Evolutionary conservation across 108 stramenopile genomes (phyloP), one percentile per base, ranked within the genome.

Genomic region (Skeletonema menzelii): DNA sequence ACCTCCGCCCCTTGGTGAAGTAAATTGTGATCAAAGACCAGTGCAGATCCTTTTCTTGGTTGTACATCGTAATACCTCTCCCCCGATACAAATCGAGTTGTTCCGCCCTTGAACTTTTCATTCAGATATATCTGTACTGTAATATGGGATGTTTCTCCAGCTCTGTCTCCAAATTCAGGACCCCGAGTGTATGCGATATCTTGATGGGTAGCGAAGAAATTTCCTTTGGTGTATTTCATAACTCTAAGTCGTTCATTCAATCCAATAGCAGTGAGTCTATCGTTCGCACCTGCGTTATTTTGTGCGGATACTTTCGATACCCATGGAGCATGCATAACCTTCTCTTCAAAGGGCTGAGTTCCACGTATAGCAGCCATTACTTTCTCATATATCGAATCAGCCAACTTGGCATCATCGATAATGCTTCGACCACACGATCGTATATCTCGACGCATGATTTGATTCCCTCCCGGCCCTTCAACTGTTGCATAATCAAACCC

Each of bases 1-100:
- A 82, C 67, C 64, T 40, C 46, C n/a, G 28, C 31, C n/a, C 71
- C 77, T 61, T 77, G 67, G 53, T 82, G 82, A 12, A 73, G 26
- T 20, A 77, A 67, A 58, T 78, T 67, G 34, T 82, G 82, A 65
- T 82, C 76, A 65, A 82, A 82, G 0, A 82, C 15, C 2, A 82
- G 32, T 15, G 69, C 82, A 6, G 62, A 46, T 1, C 82, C 82
- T 14, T 32, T 64, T 34, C 64, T 67, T 6, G 82, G 82, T 17
- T 46, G 24, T 20, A 82, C 72, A 62, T 82, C 75, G 15, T 35
- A 61, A 74, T 63, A 56, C 24, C 73, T 38, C 8, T 19, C 67
- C n/a, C 73, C 40, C 17, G 32, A 56, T 5, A 73, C 22, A 55
- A 82, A 72, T 24, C 73, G 65, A n/a, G 82, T 82, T 24, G 60